A percentile compares a stretch with the other conserved stretches of the same genome.
phyloP scores from a whole-genome alignment of 2,329 filamentous ascomycete genomes.

The Sphaerostilbella broomeana region DNA sequence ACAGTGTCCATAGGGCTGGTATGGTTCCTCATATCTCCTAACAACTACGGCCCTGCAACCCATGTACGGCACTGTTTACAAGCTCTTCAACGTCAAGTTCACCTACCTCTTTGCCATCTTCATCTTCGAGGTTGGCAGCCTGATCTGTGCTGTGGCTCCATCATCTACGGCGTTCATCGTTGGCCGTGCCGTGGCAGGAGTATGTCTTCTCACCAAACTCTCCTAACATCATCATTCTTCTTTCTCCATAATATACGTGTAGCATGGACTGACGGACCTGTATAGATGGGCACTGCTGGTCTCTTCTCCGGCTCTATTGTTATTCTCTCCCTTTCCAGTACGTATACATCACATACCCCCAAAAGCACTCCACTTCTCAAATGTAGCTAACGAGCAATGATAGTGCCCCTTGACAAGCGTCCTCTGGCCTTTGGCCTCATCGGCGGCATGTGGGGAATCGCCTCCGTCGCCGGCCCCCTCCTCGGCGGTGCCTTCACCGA shows the following conservation, averaged over 20 bases:
- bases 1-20: conserved; percentile 36
- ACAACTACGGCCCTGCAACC: conserved; percentile 44
- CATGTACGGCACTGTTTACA: conserved; percentile 44
- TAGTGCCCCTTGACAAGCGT: conserved; percentile 47
- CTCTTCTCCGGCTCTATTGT: conserved; percentile 45
- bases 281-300: conserved; percentile 42
- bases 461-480: conserved; percentile 43
- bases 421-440: conserved; percentile 49
- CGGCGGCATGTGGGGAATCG: conserved; percentile 51
- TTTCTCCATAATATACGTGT: no score
- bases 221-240: background rate
- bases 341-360: background rate
- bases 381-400: no score
- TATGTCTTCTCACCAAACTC: conserved; percentile 15
- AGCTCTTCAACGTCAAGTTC: conserved; percentile 43
- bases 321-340: conserved; percentile 38
- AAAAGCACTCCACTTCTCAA: background rate
- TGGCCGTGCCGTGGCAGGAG: conserved; percentile 44
- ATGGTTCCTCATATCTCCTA: conserved; percentile 43
- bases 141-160: conserved; percentile 39
- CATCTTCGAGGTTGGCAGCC: conserved; percentile 39
- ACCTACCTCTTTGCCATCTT: conserved; percentile 37
- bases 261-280: conserved; percentile 10
- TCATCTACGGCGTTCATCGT: conserved; percentile 44
- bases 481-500: conserved; percentile 46